A percentile compares a stretch with the other conserved stretches of the same genome.
Evolutionary conservation across 495 filamentous ascomycete genomes (phyloP).

Genomic region (Staphylotrichum tortipilum): DNA sequence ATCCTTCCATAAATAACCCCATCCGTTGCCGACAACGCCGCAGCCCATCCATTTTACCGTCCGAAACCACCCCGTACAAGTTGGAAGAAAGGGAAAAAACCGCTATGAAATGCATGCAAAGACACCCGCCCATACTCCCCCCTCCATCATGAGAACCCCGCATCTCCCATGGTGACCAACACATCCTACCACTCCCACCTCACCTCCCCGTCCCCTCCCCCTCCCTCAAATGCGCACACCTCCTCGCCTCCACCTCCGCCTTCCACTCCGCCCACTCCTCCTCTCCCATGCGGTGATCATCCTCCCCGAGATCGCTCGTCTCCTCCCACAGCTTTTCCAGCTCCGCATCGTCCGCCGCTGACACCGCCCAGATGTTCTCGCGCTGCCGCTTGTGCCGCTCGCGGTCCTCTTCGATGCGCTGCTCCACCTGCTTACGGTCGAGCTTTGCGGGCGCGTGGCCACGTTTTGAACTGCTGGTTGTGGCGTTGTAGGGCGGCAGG

Average conservation of each 20-base stretch:
- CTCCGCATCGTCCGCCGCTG: conserved; percentile 57
- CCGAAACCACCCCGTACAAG: too few species aligned
- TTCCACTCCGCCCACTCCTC: conserved; percentile 63
- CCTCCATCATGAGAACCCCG: too few species aligned
- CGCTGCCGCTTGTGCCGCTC: conserved; percentile 86
- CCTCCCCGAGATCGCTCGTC: conserved; percentile 69
- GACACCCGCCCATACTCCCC: too few species aligned
- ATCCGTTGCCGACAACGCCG: too few species aligned
- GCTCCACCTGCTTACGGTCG: conserved; percentile 84
- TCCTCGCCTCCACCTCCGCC: conserved; percentile 1
- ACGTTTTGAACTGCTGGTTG: conserved; percentile 17
- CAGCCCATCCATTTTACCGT: too few species aligned
- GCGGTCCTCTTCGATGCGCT: conserved; percentile 92
- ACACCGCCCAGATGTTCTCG: conserved; percentile 85
- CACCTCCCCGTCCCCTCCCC: too few species aligned
- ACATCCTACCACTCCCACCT: conserved; percentile 4
- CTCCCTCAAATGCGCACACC: conserved; percentile 15
- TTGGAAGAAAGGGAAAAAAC: too few species aligned
- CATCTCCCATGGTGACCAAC: too few species aligned
- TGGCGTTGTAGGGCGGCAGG: conserved; percentile 12
- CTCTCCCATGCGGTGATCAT: conserved; percentile 62
- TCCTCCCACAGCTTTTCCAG: conserved; percentile 62
- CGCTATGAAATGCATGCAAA: too few species aligned
- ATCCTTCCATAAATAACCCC: too few species aligned
- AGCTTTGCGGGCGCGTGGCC: conserved; percentile 29